Conservation (phyloP, 176 grass and related monocot genomes). For the Saccharum spontaneum region DNA sequence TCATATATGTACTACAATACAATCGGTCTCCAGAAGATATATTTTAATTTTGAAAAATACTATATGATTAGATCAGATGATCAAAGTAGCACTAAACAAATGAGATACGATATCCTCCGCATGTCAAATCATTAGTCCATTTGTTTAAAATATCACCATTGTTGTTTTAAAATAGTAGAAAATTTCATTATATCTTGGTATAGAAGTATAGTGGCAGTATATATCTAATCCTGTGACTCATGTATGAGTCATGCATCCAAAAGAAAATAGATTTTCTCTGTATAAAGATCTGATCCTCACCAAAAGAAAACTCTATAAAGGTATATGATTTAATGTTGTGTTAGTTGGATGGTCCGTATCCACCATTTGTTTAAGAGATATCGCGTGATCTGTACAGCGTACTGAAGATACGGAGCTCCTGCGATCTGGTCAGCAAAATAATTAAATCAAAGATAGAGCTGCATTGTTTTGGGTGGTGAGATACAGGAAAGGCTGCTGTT, state of each 20-base stretch:
- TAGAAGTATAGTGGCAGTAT: not conserved
- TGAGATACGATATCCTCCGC: not conserved
- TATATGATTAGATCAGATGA: not conserved
- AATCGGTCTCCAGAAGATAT: not conserved
- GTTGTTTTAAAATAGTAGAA: not conserved
- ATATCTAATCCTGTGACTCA: not conserved
- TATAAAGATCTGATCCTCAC: constrained; percentile 17
- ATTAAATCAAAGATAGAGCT: not conserved
- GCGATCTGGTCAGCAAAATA: not conserved
- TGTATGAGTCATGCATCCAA: constrained; percentile 23
- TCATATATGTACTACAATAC: not conserved
- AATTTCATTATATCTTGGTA: not conserved
- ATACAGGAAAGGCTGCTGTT: constrained; percentile 40
- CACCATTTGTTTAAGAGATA: constrained; percentile 46
- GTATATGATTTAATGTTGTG: not conserved
- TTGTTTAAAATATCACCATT: not conserved
- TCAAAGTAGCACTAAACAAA: not conserved
- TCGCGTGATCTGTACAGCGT: constrained; percentile 35
- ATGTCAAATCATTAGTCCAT: not conserved
- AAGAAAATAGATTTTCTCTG: not conserved
- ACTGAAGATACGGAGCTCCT: constrained; percentile 2
- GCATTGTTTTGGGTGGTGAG: not conserved
- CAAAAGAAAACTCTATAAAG: not conserved
- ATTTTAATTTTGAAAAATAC: not conserved
- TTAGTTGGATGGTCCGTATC: not conserved